Evolutionary conservation across 2,329 filamentous ascomycete genomes (phyloP), one percentile per base, ranked within the genome.

Genomic region (Hansfordia pulvinata): DNA sequence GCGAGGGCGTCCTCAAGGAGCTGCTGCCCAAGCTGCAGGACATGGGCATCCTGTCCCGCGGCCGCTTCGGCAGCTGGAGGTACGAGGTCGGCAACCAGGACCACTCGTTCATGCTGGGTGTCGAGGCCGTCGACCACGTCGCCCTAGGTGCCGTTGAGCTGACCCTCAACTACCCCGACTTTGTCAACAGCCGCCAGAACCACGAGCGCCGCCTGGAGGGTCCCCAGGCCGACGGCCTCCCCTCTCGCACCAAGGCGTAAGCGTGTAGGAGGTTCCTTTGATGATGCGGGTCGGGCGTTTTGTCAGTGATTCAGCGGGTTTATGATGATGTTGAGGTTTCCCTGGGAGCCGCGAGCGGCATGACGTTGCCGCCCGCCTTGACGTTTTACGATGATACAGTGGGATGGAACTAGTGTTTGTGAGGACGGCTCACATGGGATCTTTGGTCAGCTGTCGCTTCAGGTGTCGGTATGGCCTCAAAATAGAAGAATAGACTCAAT

Each of bases 81-180:
- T 98, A 98, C 64, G 90, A 98, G 60, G 58, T 74, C 39, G 85
- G 84, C 49, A 93, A 93, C 70, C 85, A 93, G 68, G 86, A 94
- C 58, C 86, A 94, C 69, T 88, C 80, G 15, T 94, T 94, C 59
- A 94, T 94, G 86, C 66, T 93, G 35, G 86, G 86, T 50, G 86
- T 93, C 12, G 86, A 94, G 61, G 86, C 86, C 25, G 85, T 75
- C 20, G 86, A 94, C 60, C 74, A 83, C 61, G 83, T 93, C 48
- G 72, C 86, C 56, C 86, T 78, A 54, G 86, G 86, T 40, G 77
- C 82, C 19, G 80, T 86, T 23, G 86, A 94, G 67, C 62, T 93
- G 47, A 93, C 86, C 17, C 72, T 94, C 50, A 93, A 93, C 69
- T 90, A 93, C 65, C 86, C 86, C 33, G 85, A 93, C 60, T 93